phyloP scores from a whole-genome alignment of 306 rosid species.

The Gynostemma pentaphyllum region DNA sequence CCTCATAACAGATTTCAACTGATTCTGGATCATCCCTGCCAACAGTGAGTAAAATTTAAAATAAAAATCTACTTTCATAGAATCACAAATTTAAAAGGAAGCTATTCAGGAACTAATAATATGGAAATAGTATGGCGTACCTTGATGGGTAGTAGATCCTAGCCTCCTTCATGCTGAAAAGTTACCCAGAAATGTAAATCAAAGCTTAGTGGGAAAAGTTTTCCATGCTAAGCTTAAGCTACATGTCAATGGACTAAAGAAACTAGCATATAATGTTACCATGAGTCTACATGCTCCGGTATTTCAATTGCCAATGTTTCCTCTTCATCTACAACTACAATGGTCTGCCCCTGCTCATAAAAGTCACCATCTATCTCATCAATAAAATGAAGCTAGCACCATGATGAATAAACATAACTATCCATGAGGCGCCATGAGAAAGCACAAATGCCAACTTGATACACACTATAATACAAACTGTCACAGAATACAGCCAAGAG shows the following conservation, averaged over 20 bases:
- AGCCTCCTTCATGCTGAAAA: slow-evolving; percentile 62
- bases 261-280: slow-evolving; percentile 26
- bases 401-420: neutral
- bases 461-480: too few relatives aligned
- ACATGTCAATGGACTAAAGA: neutral
- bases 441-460: neutral
- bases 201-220: neutral
- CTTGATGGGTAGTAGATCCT: slow-evolving; percentile 83
- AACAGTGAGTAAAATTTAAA: slow-evolving; percentile 18
- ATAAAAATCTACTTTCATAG: slow-evolving; percentile 1
- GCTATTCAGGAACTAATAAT: neutral
- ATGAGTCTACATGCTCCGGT: slow-evolving; percentile 34
- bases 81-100: slow-evolving; percentile 11
- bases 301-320: slow-evolving; percentile 28
- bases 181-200: neutral
- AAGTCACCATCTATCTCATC: neutral
- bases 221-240: neutral
- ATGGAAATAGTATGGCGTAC: slow-evolving; percentile 22
- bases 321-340: slow-evolving; percentile 74
- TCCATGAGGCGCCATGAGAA: slow-evolving; percentile 3
- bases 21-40: slow-evolving; percentile 84
- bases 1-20: slow-evolving; percentile 56
- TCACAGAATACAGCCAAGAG: too few relatives aligned
- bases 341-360: slow-evolving; percentile 39
- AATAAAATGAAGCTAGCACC: slow-evolving; percentile 1